These are phyloP conservation scores for Dichotomocladium elegans DNA, from an alignment of 371 early-diverging fungal species.

Conservation along the genomic window DNA sequence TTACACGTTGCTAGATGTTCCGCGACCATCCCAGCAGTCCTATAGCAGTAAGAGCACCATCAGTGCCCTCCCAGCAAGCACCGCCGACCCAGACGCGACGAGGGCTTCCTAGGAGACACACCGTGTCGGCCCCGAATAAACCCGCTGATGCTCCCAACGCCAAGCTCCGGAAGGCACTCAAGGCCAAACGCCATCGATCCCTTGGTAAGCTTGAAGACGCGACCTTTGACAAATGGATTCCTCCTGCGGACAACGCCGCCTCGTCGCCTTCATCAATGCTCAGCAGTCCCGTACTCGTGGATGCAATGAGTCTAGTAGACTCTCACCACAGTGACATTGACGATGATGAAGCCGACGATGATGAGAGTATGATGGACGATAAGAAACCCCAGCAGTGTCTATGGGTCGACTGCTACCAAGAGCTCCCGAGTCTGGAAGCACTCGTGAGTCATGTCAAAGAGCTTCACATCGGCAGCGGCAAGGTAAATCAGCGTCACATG, in stretches of 20 bases:
- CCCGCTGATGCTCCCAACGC: slow-evolving; percentile 6
- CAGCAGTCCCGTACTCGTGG: slow-evolving; percentile 8
- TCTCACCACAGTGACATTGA: background rate
- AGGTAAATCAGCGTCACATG: slow-evolving; percentile 10
- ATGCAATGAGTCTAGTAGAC: background rate
- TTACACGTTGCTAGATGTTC: background rate
- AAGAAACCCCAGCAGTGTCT: slow-evolving; percentile 13
- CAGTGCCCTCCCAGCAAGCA: slow-evolving; percentile 1
- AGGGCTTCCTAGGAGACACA: slow-evolving; percentile 40
- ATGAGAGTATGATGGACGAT: slow-evolving; percentile 3
- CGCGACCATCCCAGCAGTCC: background rate
- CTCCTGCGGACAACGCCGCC: slow-evolving; percentile 4
- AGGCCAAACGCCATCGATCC: slow-evolving; percentile 35
- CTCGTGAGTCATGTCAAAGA: slow-evolving; percentile 20
- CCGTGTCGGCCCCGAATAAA: slow-evolving; percentile 38
- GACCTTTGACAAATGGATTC: slow-evolving; percentile 8
- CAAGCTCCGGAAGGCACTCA: slow-evolving; percentile 24
- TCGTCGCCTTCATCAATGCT: slow-evolving; percentile 5
- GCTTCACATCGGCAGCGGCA: slow-evolving; percentile 24
- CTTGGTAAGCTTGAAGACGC: slow-evolving; percentile 31
- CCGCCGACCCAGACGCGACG: slow-evolving; percentile 5
- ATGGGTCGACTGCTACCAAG: slow-evolving; percentile 13
- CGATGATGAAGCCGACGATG: background rate
- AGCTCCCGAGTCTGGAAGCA: slow-evolving; percentile 10
- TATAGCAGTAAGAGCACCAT: background rate